phyloP scores from a whole-genome alignment of 1,284 basidiomycete species.

The Neolentinus lepideus region DNA sequence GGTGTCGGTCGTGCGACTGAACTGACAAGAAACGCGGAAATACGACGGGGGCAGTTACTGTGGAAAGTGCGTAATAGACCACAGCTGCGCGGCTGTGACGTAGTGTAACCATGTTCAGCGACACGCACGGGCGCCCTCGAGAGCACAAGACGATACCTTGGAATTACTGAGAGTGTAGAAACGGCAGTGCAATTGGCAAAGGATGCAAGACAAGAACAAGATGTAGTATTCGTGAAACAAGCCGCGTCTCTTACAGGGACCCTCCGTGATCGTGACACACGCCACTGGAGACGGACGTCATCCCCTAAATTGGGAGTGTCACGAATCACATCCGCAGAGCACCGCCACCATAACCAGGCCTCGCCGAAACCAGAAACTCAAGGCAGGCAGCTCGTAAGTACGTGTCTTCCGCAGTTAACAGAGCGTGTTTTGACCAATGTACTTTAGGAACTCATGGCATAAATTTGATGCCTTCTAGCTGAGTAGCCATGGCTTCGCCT shows the following conservation, averaged over 20 bases:
- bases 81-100: not conserved
- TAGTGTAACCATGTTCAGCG: not conserved
- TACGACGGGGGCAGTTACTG: not conserved
- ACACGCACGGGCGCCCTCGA: too few relatives aligned
- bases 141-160: too few relatives aligned
- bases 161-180: too few relatives aligned
- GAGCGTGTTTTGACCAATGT: too few relatives aligned
- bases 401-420: too few relatives aligned
- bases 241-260: not conserved
- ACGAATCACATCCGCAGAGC: not conserved
- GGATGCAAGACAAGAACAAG: not conserved
- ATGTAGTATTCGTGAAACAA: not conserved
- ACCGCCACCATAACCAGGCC: not conserved
- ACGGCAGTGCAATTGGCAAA: too few relatives aligned
- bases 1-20: not conserved
- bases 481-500: not conserved
- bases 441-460: not conserved
- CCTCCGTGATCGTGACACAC: not conserved
- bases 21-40: not conserved
- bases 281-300: not conserved
- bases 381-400: too few relatives aligned
- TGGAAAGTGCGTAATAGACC: not conserved
- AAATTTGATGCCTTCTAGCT: not conserved
- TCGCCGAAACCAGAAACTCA: too few relatives aligned
- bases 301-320: not conserved